phyloP scores from a whole-genome alignment of 441 rosid species.

The Erodium texanum region DNA sequence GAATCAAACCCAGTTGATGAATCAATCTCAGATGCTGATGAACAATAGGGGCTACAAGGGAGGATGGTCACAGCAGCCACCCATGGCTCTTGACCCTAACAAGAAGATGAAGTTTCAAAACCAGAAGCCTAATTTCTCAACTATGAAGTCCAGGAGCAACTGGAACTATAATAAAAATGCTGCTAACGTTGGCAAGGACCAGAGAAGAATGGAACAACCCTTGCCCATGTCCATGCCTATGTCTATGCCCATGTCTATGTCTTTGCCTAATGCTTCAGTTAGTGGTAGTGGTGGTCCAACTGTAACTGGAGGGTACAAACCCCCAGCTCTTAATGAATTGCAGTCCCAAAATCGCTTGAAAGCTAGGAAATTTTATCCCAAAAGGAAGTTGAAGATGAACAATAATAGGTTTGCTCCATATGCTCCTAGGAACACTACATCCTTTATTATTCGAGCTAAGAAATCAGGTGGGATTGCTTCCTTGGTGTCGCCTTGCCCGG shows the following conservation, averaged over 20 bases:
- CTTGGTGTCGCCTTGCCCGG: constrained; percentile 83
- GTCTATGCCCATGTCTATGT: background rate
- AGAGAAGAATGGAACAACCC: constrained; percentile 38
- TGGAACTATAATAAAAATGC: constrained; percentile 71
- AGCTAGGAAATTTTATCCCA: constrained; percentile 64
- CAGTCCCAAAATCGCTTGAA: constrained; percentile 68
- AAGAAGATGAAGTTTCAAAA: constrained; percentile 34
- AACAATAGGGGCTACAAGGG: constrained; percentile 42
- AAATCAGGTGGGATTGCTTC: constrained; percentile 88
- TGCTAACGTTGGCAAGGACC: constrained; percentile 25
- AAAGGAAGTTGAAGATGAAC: constrained; percentile 35
- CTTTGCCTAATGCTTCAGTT: background rate
- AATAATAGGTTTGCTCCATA: constrained; percentile 61
- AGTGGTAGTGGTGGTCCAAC: constrained; percentile 14
- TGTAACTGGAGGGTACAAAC: constrained; percentile 51
- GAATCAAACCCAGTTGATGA: constrained; percentile 23
- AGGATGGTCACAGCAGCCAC: constrained; percentile 35
- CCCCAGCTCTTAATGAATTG: constrained; percentile 69
- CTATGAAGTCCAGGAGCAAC: constrained; percentile 31
- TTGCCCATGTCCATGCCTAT: constrained; percentile 20
- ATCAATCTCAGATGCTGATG: constrained; percentile 25
- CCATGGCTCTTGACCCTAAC: constrained; percentile 22
- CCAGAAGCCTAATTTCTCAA: constrained; percentile 30
- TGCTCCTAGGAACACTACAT: constrained; percentile 87
- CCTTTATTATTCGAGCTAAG: constrained; percentile 76